Evolutionary conservation across 2,329 filamentous ascomycete genomes (phyloP).

Genomic region (Aspergillus fijiensis): DNA sequence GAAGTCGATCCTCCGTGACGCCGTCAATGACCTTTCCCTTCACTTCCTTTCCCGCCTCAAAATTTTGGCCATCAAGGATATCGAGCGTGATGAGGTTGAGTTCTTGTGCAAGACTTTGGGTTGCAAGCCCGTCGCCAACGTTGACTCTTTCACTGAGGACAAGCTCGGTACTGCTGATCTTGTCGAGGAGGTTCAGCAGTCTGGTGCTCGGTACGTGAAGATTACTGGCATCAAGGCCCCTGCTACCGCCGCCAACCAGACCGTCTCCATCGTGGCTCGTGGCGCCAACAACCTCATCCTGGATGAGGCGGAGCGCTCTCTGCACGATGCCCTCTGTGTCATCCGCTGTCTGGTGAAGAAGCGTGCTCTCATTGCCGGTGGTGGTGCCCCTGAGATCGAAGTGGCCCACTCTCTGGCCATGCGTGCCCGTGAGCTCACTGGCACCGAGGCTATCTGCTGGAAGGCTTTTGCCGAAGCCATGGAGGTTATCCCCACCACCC

Average conservation of each 20-base stretch:
- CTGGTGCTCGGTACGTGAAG: constrained; percentile 90
- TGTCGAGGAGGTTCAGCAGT: constrained; percentile 85
- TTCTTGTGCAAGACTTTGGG: constrained; percentile 99
- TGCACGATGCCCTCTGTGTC: constrained; percentile 97
- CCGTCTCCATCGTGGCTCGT: constrained; percentile 89
- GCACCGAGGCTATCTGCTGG: constrained; percentile 97
- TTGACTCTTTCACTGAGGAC: constrained; percentile 98
- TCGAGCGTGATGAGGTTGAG: constrained; percentile 97
- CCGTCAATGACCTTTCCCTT: constrained; percentile 93
- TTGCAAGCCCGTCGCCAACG: constrained; percentile 97
- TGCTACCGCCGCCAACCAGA: constrained; percentile 61
- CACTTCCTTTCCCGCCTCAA: constrained; percentile 97
- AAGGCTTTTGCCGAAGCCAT: constrained; percentile 98
- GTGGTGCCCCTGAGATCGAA: constrained; percentile 94
- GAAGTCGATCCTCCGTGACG: constrained; percentile 96
- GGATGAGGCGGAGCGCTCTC: constrained; percentile 92
- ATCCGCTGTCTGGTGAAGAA: constrained; percentile 98
- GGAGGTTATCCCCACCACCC: constrained; percentile 93
- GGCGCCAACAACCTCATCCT: constrained; percentile 93
- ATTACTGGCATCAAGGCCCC: constrained; percentile 84
- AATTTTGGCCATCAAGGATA: constrained; percentile 94
- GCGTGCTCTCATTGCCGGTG: constrained; percentile 96
- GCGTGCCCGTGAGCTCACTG: constrained; percentile 77
- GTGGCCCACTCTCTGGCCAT: constrained; percentile 83
- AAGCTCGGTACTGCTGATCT: constrained; percentile 93